Evolutionary conservation across 352 stramenopile species (phyloP).

Genomic region (Peronospora farinosa): DNA sequence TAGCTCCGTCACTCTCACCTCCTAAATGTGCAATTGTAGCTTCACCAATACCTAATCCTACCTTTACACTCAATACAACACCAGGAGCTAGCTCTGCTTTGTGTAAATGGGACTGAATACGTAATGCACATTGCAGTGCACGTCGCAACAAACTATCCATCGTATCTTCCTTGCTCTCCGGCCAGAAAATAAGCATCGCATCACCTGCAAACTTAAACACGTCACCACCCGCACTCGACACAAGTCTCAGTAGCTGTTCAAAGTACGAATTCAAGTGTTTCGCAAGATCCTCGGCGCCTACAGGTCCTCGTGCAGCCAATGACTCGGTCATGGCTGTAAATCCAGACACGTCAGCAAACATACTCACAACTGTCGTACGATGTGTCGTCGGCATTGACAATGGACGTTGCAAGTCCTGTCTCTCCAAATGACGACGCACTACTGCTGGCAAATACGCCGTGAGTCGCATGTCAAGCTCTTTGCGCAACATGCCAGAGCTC

Average conservation of each 20-base stretch:
- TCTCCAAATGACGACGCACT: constrained; percentile 71
- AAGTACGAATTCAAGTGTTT: constrained; percentile 93
- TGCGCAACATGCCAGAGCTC: constrained; percentile 45
- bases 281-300: constrained; percentile 85
- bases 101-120: constrained; percentile 88
- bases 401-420: constrained; percentile 33
- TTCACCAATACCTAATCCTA: constrained; percentile 87
- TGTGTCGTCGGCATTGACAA: constrained; percentile 64
- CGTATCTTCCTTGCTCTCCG: constrained; percentile 85
- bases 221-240: constrained; percentile 79
- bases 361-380: constrained; percentile 73
- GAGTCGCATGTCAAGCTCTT: constrained; percentile 79
- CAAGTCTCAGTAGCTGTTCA: constrained; percentile 72
- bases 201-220: constrained; percentile 95
- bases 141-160: constrained; percentile 74
- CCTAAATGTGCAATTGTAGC: constrained; percentile 87
- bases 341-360: constrained; percentile 92
- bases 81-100: constrained; percentile 73
- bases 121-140: constrained; percentile 84
- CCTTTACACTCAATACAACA: constrained; percentile 92
- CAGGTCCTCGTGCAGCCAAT: constrained; percentile 74
- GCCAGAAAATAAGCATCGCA: constrained; percentile 93
- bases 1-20: constrained; percentile 78
- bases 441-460: constrained; percentile 77
- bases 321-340: constrained; percentile 92